Conservation (phyloP, 345 rosid genomes). For the Corymbia maculata region DNA sequence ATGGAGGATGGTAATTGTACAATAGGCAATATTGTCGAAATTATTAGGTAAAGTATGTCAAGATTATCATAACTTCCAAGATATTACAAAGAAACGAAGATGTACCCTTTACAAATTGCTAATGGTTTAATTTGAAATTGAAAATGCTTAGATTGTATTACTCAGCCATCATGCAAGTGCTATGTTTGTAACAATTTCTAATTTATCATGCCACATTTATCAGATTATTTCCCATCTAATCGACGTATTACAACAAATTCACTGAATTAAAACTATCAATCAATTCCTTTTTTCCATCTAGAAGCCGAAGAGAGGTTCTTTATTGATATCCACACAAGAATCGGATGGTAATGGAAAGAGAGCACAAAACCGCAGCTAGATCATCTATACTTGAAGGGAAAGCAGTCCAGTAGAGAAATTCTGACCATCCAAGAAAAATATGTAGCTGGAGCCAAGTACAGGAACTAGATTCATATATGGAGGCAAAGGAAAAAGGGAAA, state of each 20-base stretch:
- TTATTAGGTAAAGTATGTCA: neutral
- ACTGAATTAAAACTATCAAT: neutral
- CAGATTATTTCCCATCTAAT: neutral
- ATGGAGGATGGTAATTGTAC: neutral
- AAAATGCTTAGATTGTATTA: neutral
- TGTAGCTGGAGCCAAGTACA: neutral
- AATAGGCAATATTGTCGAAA: neutral
- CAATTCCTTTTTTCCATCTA: neutral
- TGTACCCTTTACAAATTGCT: neutral
- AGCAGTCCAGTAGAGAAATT: neutral
- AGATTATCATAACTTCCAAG: neutral
- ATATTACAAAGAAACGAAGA: neutral
- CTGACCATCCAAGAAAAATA: neutral
- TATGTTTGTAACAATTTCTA: neutral
- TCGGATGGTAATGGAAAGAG: neutral
- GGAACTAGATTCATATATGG: neutral
- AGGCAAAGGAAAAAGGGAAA: neutral
- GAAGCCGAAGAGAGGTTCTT: neutral
- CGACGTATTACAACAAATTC: neutral
- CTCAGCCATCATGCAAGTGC: neutral
- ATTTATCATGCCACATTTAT: neutral
- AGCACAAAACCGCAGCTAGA: neutral
- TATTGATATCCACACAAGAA: neutral
- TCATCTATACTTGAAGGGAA: neutral
- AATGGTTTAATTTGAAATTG: neutral